phyloP scores from a whole-genome alignment of 345 rosid species.

The Citrus glauca region DNA sequence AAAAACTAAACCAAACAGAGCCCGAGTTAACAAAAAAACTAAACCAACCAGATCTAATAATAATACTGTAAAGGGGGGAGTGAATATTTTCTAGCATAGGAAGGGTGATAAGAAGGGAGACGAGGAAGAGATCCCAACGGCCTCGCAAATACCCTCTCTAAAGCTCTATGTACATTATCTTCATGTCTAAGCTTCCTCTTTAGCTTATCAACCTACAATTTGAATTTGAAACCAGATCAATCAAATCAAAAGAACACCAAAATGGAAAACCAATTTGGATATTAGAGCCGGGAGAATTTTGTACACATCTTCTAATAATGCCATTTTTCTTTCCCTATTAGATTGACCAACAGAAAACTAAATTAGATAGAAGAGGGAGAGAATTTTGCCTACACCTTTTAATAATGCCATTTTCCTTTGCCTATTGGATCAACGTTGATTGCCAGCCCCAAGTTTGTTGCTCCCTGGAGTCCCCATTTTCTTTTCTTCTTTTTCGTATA shows the following conservation, averaged over 20 bases:
- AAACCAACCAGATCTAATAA: background rate
- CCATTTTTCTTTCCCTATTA: slow-evolving; percentile 69
- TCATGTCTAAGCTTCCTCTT: slow-evolving; percentile 90
- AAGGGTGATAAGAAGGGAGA: slow-evolving; percentile 88
- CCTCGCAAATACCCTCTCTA: slow-evolving; percentile 87
- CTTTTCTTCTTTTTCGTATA: slow-evolving; percentile 43
- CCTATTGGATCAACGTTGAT: slow-evolving; percentile 57
- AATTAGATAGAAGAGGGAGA: background rate
- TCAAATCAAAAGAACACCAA: background rate
- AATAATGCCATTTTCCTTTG: slow-evolving; percentile 73
- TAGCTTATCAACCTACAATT: slow-evolving; percentile 76
- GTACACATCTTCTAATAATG: slow-evolving; percentile 75
- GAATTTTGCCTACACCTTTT: slow-evolving; percentile 46
- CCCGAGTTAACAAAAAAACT: too few species aligned
- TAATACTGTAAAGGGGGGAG: background rate
- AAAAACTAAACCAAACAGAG: too few species aligned
- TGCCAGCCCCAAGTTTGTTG: slow-evolving; percentile 33
- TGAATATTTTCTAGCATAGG: slow-evolving; percentile 46
- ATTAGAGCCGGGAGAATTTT: background rate
- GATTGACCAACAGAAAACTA: background rate
- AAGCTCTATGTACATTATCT: slow-evolving; percentile 90
- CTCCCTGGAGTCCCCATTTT: slow-evolving; percentile 49
- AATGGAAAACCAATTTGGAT: background rate
- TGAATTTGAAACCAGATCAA: slow-evolving; percentile 4
- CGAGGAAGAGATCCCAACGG: slow-evolving; percentile 95